Conservation (phyloP, 2,329 filamentous ascomycete genomes). For the Fusarium temperatum region DNA sequence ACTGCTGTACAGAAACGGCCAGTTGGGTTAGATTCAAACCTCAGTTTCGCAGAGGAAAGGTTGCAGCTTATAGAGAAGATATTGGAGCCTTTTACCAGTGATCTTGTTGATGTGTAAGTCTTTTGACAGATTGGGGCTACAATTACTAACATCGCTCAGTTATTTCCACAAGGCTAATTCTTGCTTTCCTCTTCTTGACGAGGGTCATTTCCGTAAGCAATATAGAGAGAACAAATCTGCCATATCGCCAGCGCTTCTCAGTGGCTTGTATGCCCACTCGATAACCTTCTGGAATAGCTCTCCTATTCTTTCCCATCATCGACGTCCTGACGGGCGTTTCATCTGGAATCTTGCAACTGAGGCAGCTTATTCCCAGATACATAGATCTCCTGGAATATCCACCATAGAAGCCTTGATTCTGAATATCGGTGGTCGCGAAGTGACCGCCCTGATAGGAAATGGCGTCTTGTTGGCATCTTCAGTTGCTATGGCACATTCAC, state of each 20-base stretch:
- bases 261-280: conserved; percentile 66
- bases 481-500: conserved; percentile 61
- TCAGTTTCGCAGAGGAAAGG: conserved; percentile 54
- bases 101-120: conserved; percentile 59
- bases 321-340: conserved; percentile 66
- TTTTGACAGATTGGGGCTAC: background rate
- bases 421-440: conserved; percentile 68
- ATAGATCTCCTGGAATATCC: conserved; percentile 65
- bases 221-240: conserved; percentile 56
- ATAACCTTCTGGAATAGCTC: conserved; percentile 66
- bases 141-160: conserved; percentile 15
- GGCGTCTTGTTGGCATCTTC: conserved; percentile 60
- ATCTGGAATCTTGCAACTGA: conserved; percentile 70
- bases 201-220: conserved; percentile 60
- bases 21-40: conserved; percentile 51
- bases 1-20: conserved; percentile 58
- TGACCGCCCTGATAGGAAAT: conserved; percentile 68
- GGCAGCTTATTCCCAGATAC: conserved; percentile 67
- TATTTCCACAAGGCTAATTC: conserved; percentile 56
- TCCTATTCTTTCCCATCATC: conserved; percentile 53
- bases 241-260: conserved; percentile 65
- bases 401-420: conserved; percentile 66
- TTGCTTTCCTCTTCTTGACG: conserved; percentile 70
- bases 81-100: conserved; percentile 61
- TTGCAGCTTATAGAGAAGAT: conserved; percentile 67